Base-by-base conservation (phyloP, 805 yeast species). In the Myxozyma vanderwaltii region DNA sequence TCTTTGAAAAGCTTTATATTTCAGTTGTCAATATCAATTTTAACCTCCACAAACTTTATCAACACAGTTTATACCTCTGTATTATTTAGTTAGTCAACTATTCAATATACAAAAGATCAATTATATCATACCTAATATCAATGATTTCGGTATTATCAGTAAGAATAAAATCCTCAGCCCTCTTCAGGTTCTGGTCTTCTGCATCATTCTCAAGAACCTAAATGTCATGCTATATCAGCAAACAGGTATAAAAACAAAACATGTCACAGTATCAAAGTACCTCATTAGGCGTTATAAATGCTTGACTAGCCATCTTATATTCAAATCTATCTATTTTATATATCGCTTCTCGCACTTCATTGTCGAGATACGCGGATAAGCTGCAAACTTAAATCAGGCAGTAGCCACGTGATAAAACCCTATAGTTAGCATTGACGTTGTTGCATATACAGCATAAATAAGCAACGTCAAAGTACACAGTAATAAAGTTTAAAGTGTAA, bases 1-100 rank as follows among this genome's bases (percentile, higher is more conserved):
- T 57, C 96, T 72, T 72, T 88, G 94, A 66, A 86, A 86, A 0
- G 92, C 94, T 66, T 15, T 17, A 52, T 7, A 29, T 29, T 7
- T 29, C 10, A 29, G 6, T 29, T 29, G 33, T 29, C 33, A 29
- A 7, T 35, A 35, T 7, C 31, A 7, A 1, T 10, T 45, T 8
- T 27, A 36, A 35, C 29, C 33, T 24, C n/a, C n/a, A n/a, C n/a
- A n/a, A n/a, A n/a, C n/a, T n/a, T n/a, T n/a, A n/a, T n/a, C n/a
- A n/a, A n/a, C 35, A 27, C 33, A 27, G 5, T 21, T 15, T 27
- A 13, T 48, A 56, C 59, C 59, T 54, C 63, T 56, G 43, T 29
- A 12, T 2, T 13, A 17, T 17, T 27, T 15, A 4, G 59, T 57
- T 57, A 53, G 41, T 26, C 33, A 29, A 39, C 12, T 12, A 31